A percentile compares a stretch with the other conserved stretches of the same genome.
phyloP scores from a whole-genome alignment of 495 filamentous ascomycete genomes.

The Bryoglossum gracile region DNA sequence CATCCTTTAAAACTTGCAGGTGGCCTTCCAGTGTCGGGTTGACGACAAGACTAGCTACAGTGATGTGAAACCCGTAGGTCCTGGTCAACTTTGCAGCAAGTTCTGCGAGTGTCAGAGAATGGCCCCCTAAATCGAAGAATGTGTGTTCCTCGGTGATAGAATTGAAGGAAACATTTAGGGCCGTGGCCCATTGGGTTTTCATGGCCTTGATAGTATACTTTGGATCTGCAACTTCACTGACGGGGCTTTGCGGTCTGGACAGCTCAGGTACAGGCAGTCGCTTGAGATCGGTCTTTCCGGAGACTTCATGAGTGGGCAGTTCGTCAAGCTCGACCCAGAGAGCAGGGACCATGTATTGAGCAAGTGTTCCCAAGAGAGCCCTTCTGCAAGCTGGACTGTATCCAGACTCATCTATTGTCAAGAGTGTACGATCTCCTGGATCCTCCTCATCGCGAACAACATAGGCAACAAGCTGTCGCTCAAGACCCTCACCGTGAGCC shows the following conservation, averaged over 20 bases:
- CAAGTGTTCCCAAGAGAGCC: slow-evolving; percentile 47
- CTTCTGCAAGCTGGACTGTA: slow-evolving; percentile 51
- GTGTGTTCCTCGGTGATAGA: slow-evolving; percentile 53
- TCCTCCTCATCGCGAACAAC: slow-evolving; percentile 51
- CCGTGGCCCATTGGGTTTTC: slow-evolving; percentile 51
- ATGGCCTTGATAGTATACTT: slow-evolving; percentile 47
- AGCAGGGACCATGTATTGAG: slow-evolving; percentile 65
- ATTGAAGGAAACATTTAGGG: slow-evolving; percentile 45
- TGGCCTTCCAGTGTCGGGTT: slow-evolving; percentile 55
- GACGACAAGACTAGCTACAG: slow-evolving; percentile 54
- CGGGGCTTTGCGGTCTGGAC: slow-evolving; percentile 28
- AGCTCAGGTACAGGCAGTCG: slow-evolving; percentile 47
- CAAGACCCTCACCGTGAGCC: slow-evolving; percentile 57
- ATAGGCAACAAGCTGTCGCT: slow-evolving; percentile 60
- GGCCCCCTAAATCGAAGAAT: slow-evolving; percentile 66
- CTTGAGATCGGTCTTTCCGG: slow-evolving; percentile 61
- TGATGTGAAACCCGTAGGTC: slow-evolving; percentile 54
- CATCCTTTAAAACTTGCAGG: slow-evolving; percentile 47
- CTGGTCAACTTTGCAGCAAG: slow-evolving; percentile 50
- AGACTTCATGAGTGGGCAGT: slow-evolving; percentile 58
- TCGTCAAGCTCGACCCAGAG: slow-evolving; percentile 55
- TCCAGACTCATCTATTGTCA: slow-evolving; percentile 52
- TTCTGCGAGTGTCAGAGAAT: slow-evolving; percentile 60
- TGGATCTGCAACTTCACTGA: slow-evolving; percentile 12
- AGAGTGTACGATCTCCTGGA: slow-evolving; percentile 40